Conservation (phyloP, 352 stramenopile species). For the Elongisporangium senticosum region DNA sequence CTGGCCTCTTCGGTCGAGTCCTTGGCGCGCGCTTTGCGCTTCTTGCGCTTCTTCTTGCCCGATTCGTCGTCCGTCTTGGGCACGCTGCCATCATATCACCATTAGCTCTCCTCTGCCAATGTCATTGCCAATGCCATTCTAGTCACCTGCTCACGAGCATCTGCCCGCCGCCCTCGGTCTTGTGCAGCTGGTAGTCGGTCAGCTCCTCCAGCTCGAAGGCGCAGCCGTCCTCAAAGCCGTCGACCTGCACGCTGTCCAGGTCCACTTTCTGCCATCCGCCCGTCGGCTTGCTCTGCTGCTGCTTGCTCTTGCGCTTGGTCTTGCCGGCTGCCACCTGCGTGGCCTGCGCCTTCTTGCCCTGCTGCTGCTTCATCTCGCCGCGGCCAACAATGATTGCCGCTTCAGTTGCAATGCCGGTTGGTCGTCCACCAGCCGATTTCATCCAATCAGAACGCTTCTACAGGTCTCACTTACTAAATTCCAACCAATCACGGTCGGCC, state of each 20-base stretch:
- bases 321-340: conserved; percentile 13
- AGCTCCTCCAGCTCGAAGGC: conserved; percentile 83
- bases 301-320: conserved; percentile 23
- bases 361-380: conserved; percentile 5
- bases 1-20: conserved; percentile 8
- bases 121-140: not conserved
- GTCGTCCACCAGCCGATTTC: conserved; percentile 26
- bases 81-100: conserved; percentile 4
- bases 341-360: conserved; percentile 29
- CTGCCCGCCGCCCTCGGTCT: conserved; percentile 43
- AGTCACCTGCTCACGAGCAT: conserved; percentile 40
- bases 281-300: conserved; percentile 56
- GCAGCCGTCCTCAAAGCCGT: conserved; percentile 83
- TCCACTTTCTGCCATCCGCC: conserved; percentile 64
- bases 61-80: conserved; percentile 10
- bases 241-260: conserved; percentile 64
- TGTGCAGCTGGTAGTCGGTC: conserved; percentile 67
- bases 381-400: not conserved
- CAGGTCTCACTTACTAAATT: not conserved
- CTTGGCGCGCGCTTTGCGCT: conserved; percentile 24
- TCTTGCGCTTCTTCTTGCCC: conserved; percentile 63
- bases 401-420: not conserved
- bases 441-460: conserved; percentile 6
- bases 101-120: conserved; percentile 9
- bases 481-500: conserved; percentile 1